Evolutionary conservation across 1,284 basidiomycete species (phyloP), one percentile per base, ranked within the genome.

Genomic region (Mycosarcoma maydis): DNA sequence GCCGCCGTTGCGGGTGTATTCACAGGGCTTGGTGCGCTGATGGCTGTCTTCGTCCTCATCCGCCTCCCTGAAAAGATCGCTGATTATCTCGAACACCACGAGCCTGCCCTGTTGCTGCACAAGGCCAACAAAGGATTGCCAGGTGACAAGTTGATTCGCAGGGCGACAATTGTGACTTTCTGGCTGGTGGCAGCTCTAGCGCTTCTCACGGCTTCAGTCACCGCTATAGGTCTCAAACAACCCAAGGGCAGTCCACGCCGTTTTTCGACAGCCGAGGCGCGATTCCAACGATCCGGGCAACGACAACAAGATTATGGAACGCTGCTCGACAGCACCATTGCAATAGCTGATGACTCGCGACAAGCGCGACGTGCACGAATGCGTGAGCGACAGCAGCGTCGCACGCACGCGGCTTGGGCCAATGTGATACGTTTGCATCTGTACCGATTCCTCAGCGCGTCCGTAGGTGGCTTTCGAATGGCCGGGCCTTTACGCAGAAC

Each of bases 31-130:
- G 71, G 71, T 14, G 67, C 70, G 4, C 54, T 76, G 5, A 11
- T 74, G 4, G 59, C 73, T 3, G 73, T 76, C 30, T 74, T 76
- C 22, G 57, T 46, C n/a, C 64, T 76, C 5, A 57, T 76, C 2
- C 62, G 69, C 14, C 51, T 76, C 14, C 73, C 73, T 3, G 57
- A 59, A n/a, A 49, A 43, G 36, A 50, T 76, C 3, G 72, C 73
- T 1, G 27, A 43, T 30, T 54, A 66, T 11, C 43, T 74, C n/a
- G 49, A 54, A 30, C 30, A 22, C 14, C 49, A 49, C 40, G 40
- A 33, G 4, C 43, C 36, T 2, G 29, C 9, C 17, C 17, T 13
- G 13, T 23, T 24, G 14, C 34, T 47, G 11, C 24, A 39, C 17
- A 27, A 32, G 1, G 40, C 26, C 6, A 23, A 46, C 6, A 4